Evolutionary conservation across 352 stramenopile genomes (phyloP), one percentile per base, ranked within the genome.

Genomic region (Salisapilia sapeloensis): DNA sequence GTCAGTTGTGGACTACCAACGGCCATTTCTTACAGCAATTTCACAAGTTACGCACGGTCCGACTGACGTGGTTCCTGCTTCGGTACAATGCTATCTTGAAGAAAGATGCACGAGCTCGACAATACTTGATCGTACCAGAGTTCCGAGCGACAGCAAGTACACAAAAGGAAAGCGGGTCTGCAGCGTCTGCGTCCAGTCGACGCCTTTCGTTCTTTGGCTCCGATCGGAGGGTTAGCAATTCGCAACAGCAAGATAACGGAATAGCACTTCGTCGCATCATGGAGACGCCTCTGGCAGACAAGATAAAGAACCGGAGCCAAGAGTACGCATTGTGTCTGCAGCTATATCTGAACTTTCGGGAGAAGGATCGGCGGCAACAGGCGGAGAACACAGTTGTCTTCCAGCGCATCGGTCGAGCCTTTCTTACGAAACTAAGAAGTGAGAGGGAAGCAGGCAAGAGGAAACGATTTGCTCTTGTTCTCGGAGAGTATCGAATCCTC

Each of bases 1-100:
- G 32, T 44, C 33, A 39, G 4, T 15, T 59, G 9, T 62, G 52
- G 52, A 39, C 42, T 24, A 56, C 44, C 17, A 48, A 57, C 1
- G 72, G 69, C 2, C 50, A 80, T n/a, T 40, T 48, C 9, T 48
- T 87, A 10, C 65, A 74, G 24, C 46, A 53, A 3, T 46, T 72
- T 8, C 61, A 74, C 46, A 70, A 71, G 22, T 47, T 50, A 24
- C 76, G 77, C 32, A 77, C 67, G 50, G 61, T 74, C 8, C 49
- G 36, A 27, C 31, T 75, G 15, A 59, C 61, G 7, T 70, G 77
- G 24, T 60, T 55, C 24, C 28, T 80, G 4, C 50, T 66, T 29
- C 48, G 61, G n/a, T 80, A 80, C 29, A 70, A 60, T 33, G 44
- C 56, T 4, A 75, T 77, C 40, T 48, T 80, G 27, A 62, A 62